Percentiles rank a stretch among this genome's conserved stretches.
phyloP scores from a whole-genome alignment of 345 rosid species.

The Salix purpurea region DNA sequence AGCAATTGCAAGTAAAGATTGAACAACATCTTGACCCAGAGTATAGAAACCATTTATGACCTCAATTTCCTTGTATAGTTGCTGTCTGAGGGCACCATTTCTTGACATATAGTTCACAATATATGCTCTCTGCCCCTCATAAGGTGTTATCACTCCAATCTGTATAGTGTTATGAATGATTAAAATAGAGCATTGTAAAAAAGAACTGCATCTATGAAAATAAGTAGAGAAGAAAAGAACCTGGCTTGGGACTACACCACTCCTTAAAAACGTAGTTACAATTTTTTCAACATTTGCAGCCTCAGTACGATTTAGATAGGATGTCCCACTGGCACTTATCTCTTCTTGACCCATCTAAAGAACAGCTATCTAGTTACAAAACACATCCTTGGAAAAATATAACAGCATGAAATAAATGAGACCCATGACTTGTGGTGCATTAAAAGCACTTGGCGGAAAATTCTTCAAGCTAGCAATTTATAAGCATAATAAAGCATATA shows the following conservation, averaged over 20 bases:
- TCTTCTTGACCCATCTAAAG: conserved; percentile 99
- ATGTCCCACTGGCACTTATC: conserved; percentile 98
- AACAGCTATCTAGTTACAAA: conserved; percentile 22
- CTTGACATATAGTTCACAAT: conserved; percentile 98
- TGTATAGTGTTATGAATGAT: conserved; percentile 22
- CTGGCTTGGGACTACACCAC: conserved; percentile 98
- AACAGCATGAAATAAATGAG: background rate
- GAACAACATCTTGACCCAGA: background rate
- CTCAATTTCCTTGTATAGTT: conserved; percentile 99
- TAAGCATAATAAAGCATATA: background rate
- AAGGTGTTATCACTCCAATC: conserved; percentile 99
- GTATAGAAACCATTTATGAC: conserved; percentile 28
- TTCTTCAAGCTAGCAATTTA: background rate
- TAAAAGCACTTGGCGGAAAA: background rate
- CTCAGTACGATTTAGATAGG: conserved; percentile 95
- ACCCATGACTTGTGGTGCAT: background rate
- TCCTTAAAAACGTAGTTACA: conserved; percentile 93
- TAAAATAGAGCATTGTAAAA: background rate
- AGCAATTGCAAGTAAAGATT: conserved; percentile 2
- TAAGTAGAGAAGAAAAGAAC: conserved; percentile 27
- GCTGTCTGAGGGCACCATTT: conserved; percentile 96
- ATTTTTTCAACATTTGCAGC: conserved; percentile 99
- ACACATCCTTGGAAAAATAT: conserved; percentile 3
- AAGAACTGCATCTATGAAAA: background rate
- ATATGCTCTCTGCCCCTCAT: conserved; percentile 98